Base-by-base conservation (phyloP, 2,329 filamentous ascomycete genomes). In the Helicocarpus griseus region DNA sequence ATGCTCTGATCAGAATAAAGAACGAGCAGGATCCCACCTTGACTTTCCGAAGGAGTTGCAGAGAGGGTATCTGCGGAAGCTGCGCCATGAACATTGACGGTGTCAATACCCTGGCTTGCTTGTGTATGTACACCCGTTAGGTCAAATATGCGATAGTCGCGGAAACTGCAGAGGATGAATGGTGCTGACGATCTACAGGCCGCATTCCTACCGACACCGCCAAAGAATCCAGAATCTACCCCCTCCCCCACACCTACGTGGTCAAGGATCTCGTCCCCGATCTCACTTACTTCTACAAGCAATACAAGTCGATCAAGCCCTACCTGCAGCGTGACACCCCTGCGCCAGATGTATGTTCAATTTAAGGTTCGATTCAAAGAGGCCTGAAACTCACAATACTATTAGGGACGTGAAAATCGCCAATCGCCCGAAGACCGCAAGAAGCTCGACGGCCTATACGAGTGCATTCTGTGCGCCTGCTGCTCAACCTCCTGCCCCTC, bases 41-140 rank as follows among this genome's bases (percentile, higher is more conserved):
- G 65, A 97, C 93, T 50, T 98, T 98, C 80, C 82, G 93, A 69
- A 77, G 93, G 71, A 94, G 87, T 72, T 98, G 93, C 77, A 81
- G 93, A 74, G 93, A 98, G 80, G 93, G 93, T 62, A 98, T 98
- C 66, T 98, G 93, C 69, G 93, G 93, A 61, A 95, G 88, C 73
- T 98, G 93, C 70, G 93, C 93, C 60, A 98, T 98, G 93, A 98
- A 98, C 79, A 97, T 98, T 70, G 94, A 97, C 71, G 93, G 93
- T 70, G 87, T 94, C 65, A 98, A 98, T 78, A 98, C 93, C 53
- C 76, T 98, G 64, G 93, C 93, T 61, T 98, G 93, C 75, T 77
- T 98, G 68, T 98, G 93, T 95, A 87, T 63, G 86, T 83, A 19
- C 14, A 5, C 24, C 24, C 28, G 5, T 41, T 8, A n/a, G n/a